Base-by-base conservation (phyloP, 805 yeast genomes). In the Metschnikowia bowlesiae region DNA sequence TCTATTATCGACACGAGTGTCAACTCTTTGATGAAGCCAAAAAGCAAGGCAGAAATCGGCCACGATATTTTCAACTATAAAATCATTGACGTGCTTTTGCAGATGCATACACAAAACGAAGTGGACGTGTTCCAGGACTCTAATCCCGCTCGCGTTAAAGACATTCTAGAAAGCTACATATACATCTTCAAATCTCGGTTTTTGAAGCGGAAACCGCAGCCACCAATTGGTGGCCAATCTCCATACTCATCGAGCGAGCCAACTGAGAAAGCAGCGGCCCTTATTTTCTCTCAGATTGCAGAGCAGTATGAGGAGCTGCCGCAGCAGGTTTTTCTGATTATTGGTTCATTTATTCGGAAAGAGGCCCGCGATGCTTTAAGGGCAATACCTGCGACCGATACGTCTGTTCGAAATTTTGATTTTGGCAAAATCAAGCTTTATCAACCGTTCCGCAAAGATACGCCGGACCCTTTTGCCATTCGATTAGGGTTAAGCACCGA, bases 381-480 rank as follows among this genome's bases (percentile, higher is more conserved):
- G 16, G 39, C 32, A 8, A 28, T 29, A 14, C 28, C 11, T 28
- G 26, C 8, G 8, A 34, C 32, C 28, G 35, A 36, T 2, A 6
- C 32, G 33, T 16, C 30, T 11, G 26, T 11, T 28, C 26, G 6
- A 28, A 16, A 42, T 5, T 42, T 54, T 14, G 39, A 36, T 26
- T 46, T 52, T 14, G 47, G 51, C 10, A 46, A 39, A 1, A 30
- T 52, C 10, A 40, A 41, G 22, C 37, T 55, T 8, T 48, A 49
- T 33, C 49, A 48, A 28, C 59, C 59, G 10, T 54, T 54, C 35
- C 43, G 56, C 8, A 33, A 33, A 9, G 44, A 47, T 7, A 33
- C 55, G 1, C 13, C 29, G 6, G 58, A 56, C 14, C 59, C 59
- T 2, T 48, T 56, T 7, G 39, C 49, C 13, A 26, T 56, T n/a